Percentiles rank a stretch among this genome's conserved stretches.
phyloP scores from a whole-genome alignment of 352 stramenopile genomes.

The Plasmopara muralis region DNA sequence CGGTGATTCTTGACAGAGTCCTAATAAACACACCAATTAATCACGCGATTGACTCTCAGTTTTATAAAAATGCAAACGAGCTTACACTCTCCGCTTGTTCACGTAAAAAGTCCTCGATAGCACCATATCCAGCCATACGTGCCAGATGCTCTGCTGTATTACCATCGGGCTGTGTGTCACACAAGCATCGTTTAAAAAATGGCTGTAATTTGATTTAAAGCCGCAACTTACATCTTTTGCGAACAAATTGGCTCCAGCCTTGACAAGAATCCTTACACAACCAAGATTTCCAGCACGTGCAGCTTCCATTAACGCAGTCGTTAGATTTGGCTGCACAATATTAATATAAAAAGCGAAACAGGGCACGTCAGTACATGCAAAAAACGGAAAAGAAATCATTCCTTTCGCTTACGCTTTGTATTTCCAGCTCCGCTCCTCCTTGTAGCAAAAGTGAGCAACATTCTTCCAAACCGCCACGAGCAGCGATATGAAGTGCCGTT shows the following conservation, averaged over 20 bases:
- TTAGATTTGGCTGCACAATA: conserved; percentile 62
- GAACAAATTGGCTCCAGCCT: conserved; percentile 57
- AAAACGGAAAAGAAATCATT: background rate
- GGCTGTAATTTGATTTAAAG: background rate
- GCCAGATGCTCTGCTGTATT: conserved; percentile 69
- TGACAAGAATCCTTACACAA: conserved; percentile 62
- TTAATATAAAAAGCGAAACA: background rate
- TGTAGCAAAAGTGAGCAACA: conserved; percentile 66
- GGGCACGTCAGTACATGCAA: conserved; percentile 1
- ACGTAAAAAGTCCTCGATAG: conserved; percentile 75
- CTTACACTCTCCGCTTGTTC: conserved; percentile 77
- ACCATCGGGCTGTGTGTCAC: conserved; percentile 48
- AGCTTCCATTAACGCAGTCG: conserved; percentile 84
- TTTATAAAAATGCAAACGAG: conserved; percentile 4
- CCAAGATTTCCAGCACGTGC: conserved; percentile 70
- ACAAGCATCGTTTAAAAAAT: background rate
- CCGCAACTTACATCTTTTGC: conserved; percentile 63
- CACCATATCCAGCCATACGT: conserved; percentile 40
- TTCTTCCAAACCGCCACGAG: conserved; percentile 65
- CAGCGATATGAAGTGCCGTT: conserved; percentile 76
- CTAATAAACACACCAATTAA: conserved; percentile 15
- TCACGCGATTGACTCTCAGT: too few relatives aligned
- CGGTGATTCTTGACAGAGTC: conserved; percentile 83
- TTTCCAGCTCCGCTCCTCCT: conserved; percentile 61
- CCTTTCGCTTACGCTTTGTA: conserved; percentile 55